Evolutionary conservation across 2,329 filamentous ascomycete species (phyloP).

Genomic region (Magnaporthiopsis rhizophila): DNA sequence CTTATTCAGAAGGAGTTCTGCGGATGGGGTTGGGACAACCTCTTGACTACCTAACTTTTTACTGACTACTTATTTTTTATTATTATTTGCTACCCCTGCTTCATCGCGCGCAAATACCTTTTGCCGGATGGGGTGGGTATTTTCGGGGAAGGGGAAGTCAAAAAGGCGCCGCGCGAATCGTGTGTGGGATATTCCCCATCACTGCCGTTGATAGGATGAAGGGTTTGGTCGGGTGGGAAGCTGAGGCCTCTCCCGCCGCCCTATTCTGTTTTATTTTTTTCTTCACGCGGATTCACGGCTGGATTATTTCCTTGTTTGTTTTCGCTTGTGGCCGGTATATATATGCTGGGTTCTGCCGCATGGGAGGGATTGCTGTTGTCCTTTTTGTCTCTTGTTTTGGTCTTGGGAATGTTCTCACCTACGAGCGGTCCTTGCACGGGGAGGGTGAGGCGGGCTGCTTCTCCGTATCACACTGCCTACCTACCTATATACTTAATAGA

Average conservation of each 20-base stretch:
- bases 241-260: not conserved
- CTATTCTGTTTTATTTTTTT: not conserved
- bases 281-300: not conserved
- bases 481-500: conserved; percentile 1
- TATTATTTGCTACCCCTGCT: not conserved
- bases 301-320: not conserved
- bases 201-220: not conserved
- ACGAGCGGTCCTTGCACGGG: not conserved
- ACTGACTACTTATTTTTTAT: conserved; percentile 1
- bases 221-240: not conserved
- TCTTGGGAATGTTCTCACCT: not conserved
- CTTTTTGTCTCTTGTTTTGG: no score
- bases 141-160: not conserved
- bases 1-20: conserved; percentile 5
- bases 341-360: not conserved
- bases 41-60: conserved; percentile 1
- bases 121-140: not conserved
- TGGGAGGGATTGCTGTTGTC: not conserved
- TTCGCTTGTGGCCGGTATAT: not conserved
- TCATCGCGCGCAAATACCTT: not conserved
- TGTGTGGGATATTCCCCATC: not conserved
- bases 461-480: not conserved
- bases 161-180: not conserved
- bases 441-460: not conserved
- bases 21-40: conserved; percentile 4